Conservation (phyloP, 164 flowering plant species). For the Stephania japonica region DNA sequence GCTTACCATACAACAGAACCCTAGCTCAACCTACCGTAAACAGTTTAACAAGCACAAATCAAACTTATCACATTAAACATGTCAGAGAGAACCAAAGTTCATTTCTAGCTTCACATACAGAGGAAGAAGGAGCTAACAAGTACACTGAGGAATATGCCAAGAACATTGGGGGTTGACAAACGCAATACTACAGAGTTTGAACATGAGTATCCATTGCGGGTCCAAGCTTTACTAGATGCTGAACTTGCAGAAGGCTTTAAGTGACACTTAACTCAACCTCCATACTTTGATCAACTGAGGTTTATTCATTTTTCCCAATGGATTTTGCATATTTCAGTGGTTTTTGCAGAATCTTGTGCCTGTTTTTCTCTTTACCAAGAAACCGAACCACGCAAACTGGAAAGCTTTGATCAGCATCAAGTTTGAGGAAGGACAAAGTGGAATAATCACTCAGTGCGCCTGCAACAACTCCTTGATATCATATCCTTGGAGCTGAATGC, state of each 20-base stretch:
- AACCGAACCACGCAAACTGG: neutral
- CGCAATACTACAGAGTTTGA: neutral
- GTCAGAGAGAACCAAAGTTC: neutral
- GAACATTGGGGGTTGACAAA: neutral
- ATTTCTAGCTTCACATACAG: neutral
- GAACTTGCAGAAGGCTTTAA: neutral
- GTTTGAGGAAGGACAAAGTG: neutral
- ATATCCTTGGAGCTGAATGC: slow-evolving; percentile 79
- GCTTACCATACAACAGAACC: neutral
- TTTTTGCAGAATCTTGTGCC: neutral
- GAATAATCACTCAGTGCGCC: slow-evolving; percentile 31
- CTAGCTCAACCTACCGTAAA: neutral
- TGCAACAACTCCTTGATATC: slow-evolving; percentile 83
- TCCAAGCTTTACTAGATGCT: neutral
- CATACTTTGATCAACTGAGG: neutral
- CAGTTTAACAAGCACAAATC: neutral
- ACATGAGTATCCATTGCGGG: neutral
- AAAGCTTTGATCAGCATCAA: neutral
- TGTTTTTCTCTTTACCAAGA: neutral
- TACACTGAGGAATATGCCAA: neutral
- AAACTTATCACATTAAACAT: neutral
- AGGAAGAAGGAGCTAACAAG: neutral
- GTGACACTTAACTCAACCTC: neutral
- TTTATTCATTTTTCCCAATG: neutral
- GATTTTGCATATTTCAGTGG: neutral